phyloP scores from a whole-genome alignment of 2,329 filamentous ascomycete genomes.

The Fusarium sp. region DNA sequence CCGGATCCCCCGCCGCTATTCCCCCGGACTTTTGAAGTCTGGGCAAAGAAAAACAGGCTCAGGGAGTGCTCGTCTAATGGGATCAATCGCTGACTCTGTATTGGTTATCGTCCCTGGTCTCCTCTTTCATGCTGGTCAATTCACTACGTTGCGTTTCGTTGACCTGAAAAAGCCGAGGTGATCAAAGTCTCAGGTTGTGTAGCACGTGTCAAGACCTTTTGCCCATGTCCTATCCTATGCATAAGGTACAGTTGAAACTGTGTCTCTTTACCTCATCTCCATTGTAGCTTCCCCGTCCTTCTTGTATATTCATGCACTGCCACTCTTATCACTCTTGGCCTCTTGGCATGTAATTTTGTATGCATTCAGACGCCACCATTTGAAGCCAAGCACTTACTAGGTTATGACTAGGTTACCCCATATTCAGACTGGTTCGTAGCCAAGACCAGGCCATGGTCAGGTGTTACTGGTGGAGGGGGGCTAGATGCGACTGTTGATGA shows the following conservation, averaged over 20 bases:
- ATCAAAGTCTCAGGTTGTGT: constrained; percentile 16
- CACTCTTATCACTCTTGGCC: constrained; percentile 15
- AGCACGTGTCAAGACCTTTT: constrained; percentile 39
- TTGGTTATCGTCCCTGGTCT: constrained; percentile 23
- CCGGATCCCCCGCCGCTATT: constrained; percentile 25
- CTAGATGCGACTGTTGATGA: constrained; percentile 5
- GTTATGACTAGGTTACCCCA: constrained; percentile 28
- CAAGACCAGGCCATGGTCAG: constrained; percentile 45
- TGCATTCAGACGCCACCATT: constrained; percentile 36
- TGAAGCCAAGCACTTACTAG: constrained; percentile 43
- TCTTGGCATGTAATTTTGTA: constrained; percentile 30
- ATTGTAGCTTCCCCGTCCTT: background rate
- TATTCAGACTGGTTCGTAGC: constrained; percentile 36
- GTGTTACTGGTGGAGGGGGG: constrained; percentile 27
- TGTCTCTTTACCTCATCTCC: background rate
- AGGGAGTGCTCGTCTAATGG: constrained; percentile 40
- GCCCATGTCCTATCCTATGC: background rate
- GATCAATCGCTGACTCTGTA: constrained; percentile 28
- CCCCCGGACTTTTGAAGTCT: constrained; percentile 34
- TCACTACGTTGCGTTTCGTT: constrained; percentile 20
- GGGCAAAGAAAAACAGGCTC: constrained; percentile 21
- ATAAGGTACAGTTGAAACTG: background rate
- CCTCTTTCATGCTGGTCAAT: constrained; percentile 24
- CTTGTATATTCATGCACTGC: constrained; percentile 30
- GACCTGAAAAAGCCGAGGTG: constrained; percentile 41